phyloP scores from a whole-genome alignment of 208 protist species.

The Endotrypanum monterogeii region DNA sequence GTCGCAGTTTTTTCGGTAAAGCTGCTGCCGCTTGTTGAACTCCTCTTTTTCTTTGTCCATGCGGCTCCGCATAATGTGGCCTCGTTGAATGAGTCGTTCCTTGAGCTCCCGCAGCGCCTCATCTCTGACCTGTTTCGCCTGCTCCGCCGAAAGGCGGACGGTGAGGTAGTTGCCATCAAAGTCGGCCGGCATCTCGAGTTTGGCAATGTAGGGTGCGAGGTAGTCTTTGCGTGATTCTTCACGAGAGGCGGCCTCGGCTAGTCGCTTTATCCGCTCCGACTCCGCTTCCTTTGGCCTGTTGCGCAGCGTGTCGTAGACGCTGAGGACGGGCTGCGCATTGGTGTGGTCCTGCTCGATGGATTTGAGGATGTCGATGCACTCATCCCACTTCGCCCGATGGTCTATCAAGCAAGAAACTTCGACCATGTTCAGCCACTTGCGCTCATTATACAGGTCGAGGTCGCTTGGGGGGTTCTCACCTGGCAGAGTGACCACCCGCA shows the following conservation, averaged over 20 bases:
- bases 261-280: conserved; percentile 62
- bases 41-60: conserved; percentile 91
- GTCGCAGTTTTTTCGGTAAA: conserved; percentile 77
- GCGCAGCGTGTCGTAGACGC: conserved; percentile 88
- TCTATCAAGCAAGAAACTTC: conserved; percentile 66
- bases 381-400: conserved; percentile 53
- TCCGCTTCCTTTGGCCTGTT: conserved; percentile 88
- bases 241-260: conserved; percentile 66
- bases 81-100: conserved; percentile 89
- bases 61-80: conserved; percentile 89
- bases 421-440: conserved; percentile 74
- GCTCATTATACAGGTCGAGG: conserved; percentile 79
- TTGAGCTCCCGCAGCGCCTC: conserved; percentile 86
- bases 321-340: conserved; percentile 46
- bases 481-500: conserved; percentile 68
- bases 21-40: conserved; percentile 67
- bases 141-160: conserved; percentile 66
- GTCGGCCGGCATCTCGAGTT: conserved; percentile 61
- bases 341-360: conserved; percentile 47
- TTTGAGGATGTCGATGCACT: conserved; percentile 65
- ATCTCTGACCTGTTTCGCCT: conserved; percentile 85
- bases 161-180: conserved; percentile 82
- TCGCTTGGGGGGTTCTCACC: conserved; percentile 67
- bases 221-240: conserved; percentile 88
- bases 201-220: conserved; percentile 90